Conservation (phyloP, 2,329 filamentous ascomycete species). For the Aspergillus amoenus region DNA sequence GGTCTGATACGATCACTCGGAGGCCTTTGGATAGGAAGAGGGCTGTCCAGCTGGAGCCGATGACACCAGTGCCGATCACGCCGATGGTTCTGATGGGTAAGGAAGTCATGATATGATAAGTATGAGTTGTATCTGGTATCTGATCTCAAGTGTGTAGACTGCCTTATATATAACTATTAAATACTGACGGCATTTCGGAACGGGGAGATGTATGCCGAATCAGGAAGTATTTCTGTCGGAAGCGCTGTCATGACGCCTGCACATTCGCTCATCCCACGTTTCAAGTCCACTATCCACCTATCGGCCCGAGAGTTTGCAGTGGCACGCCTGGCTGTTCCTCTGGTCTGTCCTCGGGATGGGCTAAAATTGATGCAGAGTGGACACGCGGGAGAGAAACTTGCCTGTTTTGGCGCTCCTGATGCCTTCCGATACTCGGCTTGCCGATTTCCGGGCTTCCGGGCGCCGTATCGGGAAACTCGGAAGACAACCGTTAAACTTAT, state of each 20-base stretch:
- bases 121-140: not conserved
- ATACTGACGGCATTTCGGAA: not conserved
- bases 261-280: too few relatives aligned
- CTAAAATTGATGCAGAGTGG: not conserved
- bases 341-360: not conserved
- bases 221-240: not conserved
- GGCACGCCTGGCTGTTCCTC: not conserved
- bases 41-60: not conserved
- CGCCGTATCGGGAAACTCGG: not conserved
- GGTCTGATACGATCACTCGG: not conserved
- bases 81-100: not conserved
- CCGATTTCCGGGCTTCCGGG: not conserved
- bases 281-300: not conserved
- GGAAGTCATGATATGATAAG: not conserved
- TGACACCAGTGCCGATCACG: not conserved
- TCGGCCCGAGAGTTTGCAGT: not conserved
- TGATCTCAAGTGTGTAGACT: not conserved
- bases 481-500: not conserved
- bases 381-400: not conserved
- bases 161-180: not conserved
- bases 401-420: not conserved
- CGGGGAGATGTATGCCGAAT: not conserved
- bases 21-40: not conserved
- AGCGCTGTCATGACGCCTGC: not conserved
- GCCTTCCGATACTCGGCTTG: not conserved